Evolutionary conservation across 768 basidiomycete species (phyloP), one percentile per base, ranked within the genome.

Genomic region (Lyophyllum decastes): DNA sequence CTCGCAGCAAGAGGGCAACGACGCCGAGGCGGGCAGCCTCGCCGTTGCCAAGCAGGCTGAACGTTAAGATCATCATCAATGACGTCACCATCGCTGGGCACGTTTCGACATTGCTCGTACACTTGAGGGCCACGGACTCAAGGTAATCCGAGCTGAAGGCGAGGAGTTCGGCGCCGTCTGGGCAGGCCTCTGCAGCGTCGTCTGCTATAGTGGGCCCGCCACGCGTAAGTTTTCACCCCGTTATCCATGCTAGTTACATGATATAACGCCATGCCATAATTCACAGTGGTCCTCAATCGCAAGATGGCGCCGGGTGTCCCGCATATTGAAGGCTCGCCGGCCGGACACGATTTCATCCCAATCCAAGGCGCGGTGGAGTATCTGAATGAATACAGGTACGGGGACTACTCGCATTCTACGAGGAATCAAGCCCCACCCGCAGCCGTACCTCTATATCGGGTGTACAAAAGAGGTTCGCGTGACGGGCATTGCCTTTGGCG

Each of bases 21-120:
- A 94, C 64, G 92, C 93, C 1, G 93, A 95, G 68, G 93, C 93
- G 16, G 93, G 93, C 14, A 81, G 92, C 17, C 79, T 95, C 30
- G 92, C 93, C 17, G 93, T 93, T 41, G 92, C 93, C 2, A 87
- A 94, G 68, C 72, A 78, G n/a, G 43, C 77, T 95, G 64, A 92
- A 94, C 69, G 83, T 95, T 71, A 95, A 95, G 73, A 77, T 94
- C 55, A 72, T 94, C 70, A 87, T 95, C 61, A 94, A 95, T 73
- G 88, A 95, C 68, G 92, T 94, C 62, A 94, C 92, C 8, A 95
- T 94, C 59, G 86, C 92, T n/a, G 93, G 93, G 0, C 92, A 94
- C 66, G 92, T 22, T 95, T 85, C 73, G 80, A 86, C 51, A 66
- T 94, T 33, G 66, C 72, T 22, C 84, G 86, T 76, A 94, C 92